phyloP scores from a whole-genome alignment of 495 filamentous ascomycete species.

The Podospora fimiseda region DNA sequence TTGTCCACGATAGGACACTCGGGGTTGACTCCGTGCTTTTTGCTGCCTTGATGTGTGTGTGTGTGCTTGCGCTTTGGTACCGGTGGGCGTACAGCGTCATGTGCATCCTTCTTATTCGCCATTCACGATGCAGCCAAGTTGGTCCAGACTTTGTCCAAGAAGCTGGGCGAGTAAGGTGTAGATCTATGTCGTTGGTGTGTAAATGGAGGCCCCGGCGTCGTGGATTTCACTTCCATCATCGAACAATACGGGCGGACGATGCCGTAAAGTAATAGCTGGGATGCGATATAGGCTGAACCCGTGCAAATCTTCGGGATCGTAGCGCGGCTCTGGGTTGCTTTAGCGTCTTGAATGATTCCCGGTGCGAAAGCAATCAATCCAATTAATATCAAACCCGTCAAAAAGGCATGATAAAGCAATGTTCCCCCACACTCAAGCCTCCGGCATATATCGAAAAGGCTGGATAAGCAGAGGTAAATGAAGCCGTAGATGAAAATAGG shows the following conservation, averaged over 20 bases:
- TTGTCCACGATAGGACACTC: not conserved
- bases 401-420: constrained; percentile 15
- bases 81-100: constrained; percentile 14
- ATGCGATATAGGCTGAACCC: constrained; percentile 23
- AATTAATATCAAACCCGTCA: constrained; percentile 30
- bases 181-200: too few species aligned
- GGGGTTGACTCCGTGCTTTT: too few species aligned
- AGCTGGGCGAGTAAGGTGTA: too few species aligned
- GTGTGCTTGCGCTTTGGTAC: constrained; percentile 9
- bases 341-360: constrained; percentile 16
- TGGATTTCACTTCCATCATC: too few species aligned
- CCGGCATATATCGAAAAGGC: too few species aligned
- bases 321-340: constrained; percentile 12
- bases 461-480: not conserved
- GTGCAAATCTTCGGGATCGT: constrained; percentile 8
- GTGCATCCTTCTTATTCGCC: too few species aligned
- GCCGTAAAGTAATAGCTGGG: constrained; percentile 11
- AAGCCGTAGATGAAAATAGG: constrained; percentile 1
- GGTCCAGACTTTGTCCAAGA: too few species aligned
- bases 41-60: too few species aligned
- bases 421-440: constrained; percentile 12
- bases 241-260: not conserved
- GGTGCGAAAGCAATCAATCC: constrained; percentile 23
- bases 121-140: too few species aligned
- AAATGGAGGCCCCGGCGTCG: too few species aligned